These are phyloP conservation scores for Teratosphaeria gauchensis DNA, from an alignment of 2,329 filamentous ascomycete genomes.

Conservation along the genomic window DNA sequence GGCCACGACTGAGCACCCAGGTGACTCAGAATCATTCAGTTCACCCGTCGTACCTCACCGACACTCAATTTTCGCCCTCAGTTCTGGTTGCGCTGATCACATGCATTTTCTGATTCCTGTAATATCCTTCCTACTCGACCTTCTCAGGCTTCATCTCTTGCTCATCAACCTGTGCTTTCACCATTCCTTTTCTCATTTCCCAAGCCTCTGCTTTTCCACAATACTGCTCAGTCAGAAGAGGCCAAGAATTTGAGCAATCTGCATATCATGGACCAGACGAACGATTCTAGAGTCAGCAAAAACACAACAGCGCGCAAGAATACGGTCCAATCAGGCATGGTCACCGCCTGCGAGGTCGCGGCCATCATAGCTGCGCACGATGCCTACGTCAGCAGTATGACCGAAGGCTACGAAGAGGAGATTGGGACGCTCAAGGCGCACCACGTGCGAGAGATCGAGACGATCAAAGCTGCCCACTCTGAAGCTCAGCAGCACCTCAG, in stretches of 20 bases:
- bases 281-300: constrained; percentile 4
- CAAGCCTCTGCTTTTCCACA: no score
- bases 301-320: constrained; percentile 5
- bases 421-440: neutral
- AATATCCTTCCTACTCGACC: neutral
- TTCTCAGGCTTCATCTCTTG: neutral
- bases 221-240: neutral
- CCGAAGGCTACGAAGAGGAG: constrained; percentile 5
- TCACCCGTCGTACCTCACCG: neutral
- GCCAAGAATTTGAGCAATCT: neutral
- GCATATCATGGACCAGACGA: constrained; percentile 1
- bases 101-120: neutral
- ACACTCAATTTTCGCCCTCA: neutral
- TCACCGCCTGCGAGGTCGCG: neutral
- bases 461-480: neutral
- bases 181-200: neutral
- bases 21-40: neutral
- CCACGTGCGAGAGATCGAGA: neutral
- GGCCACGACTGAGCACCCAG: neutral
- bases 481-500: neutral
- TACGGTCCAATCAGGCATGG: neutral
- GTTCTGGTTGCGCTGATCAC: neutral
- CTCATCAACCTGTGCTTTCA: neutral
- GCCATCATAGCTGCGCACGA: constrained; percentile 1
- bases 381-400: constrained; percentile 3